phyloP scores from a whole-genome alignment of 495 filamentous ascomycete genomes.

The Hamigera avellanea region DNA sequence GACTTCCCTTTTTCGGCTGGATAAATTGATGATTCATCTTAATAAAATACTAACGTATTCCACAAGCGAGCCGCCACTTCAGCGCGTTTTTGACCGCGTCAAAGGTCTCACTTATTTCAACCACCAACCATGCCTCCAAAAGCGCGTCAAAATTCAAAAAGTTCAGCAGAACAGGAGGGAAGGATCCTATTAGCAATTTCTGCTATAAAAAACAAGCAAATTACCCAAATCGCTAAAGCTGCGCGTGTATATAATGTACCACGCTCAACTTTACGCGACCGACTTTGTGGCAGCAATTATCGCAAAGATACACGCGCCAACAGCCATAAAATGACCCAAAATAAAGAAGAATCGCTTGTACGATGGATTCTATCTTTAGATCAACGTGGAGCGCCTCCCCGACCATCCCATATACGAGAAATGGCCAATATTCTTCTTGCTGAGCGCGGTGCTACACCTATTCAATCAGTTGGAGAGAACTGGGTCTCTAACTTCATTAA shows the following conservation, averaged over 20 bases:
- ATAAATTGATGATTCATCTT: too few relatives aligned
- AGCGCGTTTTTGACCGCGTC: too few relatives aligned
- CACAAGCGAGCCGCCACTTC: too few relatives aligned
- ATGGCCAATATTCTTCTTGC: conserved; percentile 1
- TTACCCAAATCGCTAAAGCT: not conserved
- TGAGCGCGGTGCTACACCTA: not conserved
- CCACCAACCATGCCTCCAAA: not conserved
- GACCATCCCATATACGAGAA: conserved; percentile 13
- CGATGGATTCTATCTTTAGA: conserved; percentile 20
- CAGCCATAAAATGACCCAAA: not conserved
- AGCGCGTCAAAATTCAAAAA: not conserved
- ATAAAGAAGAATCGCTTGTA: conserved; percentile 14
- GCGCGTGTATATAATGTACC: not conserved
- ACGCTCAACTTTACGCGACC: not conserved
- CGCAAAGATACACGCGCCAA: conserved; percentile 1
- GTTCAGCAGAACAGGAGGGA: not conserved
- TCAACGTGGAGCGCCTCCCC: conserved; percentile 14
- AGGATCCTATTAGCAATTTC: not conserved
- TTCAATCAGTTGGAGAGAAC: conserved; percentile 4
- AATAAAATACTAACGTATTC: too few relatives aligned
- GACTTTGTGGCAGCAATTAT: too few relatives aligned
- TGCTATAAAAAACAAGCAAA: not conserved
- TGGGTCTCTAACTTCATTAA: conserved; percentile 20
- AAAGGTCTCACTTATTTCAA: not conserved
- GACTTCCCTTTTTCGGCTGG: too few relatives aligned